Percentiles rank a stretch among this genome's conserved stretches.
These are phyloP conservation scores for Blattamonas nauphoetae DNA, from an alignment of 78 protist species.

Conservation along the genomic window DNA sequence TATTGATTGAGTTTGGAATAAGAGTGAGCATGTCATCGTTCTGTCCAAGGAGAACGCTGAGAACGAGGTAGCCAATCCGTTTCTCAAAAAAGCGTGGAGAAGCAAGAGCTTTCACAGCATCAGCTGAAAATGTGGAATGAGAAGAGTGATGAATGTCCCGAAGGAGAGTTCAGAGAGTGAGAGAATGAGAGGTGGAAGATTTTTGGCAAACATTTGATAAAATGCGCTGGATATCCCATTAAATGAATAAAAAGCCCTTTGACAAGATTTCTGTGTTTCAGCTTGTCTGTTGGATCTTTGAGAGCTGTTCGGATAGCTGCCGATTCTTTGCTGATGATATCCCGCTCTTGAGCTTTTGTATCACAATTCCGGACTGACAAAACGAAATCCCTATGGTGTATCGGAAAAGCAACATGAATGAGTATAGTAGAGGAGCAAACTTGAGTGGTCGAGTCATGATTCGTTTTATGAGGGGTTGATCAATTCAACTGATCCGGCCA, in stretches of 20 bases:
- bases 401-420: too few species aligned
- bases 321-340: neutral
- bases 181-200: too few species aligned
- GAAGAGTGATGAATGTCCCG: too few species aligned
- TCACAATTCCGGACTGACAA: neutral
- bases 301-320: slow-evolving; percentile 4
- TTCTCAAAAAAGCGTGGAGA: neutral
- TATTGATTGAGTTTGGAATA: neutral
- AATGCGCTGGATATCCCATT: slow-evolving; percentile 9
- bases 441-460: too few species aligned
- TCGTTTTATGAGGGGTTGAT: too few species aligned
- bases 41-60: neutral
- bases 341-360: neutral
- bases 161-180: too few species aligned
- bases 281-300: neutral
- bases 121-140: neutral
- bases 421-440: too few species aligned
- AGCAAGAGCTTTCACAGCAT: slow-evolving; percentile 5
- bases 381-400: neutral
- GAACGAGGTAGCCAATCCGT: slow-evolving; percentile 11
- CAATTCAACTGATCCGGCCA: too few species aligned
- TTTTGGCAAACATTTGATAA: neutral
- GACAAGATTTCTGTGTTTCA: neutral
- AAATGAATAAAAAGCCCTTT: slow-evolving; percentile 16
- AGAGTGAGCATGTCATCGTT: neutral